These are phyloP conservation scores for Kwoniella dendrophila DNA, from an alignment of 768 basidiomycete genomes.

Conservation along the genomic window DNA sequence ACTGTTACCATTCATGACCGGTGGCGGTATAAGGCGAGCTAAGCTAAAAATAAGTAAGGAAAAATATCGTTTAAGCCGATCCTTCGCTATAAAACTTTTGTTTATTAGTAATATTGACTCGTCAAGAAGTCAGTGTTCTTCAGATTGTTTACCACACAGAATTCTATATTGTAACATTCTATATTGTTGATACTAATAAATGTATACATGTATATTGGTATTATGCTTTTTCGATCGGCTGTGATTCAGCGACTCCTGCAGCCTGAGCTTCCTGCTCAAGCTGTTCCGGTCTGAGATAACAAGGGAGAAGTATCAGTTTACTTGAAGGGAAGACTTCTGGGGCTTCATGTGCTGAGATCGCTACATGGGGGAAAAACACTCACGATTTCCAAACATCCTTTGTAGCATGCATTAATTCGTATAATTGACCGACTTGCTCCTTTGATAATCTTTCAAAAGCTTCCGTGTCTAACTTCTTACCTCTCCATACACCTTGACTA, in stretches of 20 bases:
- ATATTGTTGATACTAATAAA: no score
- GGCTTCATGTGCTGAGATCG: neutral
- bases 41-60: no score
- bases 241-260: conserved; percentile 1
- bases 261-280: conserved; percentile 31
- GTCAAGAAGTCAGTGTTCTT: no score
- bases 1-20: no score
- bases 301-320: neutral
- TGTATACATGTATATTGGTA: no score
- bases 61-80: no score
- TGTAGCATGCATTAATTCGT: conserved; percentile 90
- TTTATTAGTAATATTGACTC: no score
- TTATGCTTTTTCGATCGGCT: neutral
- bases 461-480: conserved; percentile 52
- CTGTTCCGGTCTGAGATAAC: conserved; percentile 26
- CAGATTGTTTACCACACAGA: no score
- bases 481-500: conserved; percentile 39
- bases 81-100: no score
- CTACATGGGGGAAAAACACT: conserved; percentile 23
- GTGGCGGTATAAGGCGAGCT: no score
- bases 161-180: no score
- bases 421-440: conserved; percentile 89
- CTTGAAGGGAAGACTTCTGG: neutral
- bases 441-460: conserved; percentile 61
- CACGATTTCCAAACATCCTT: conserved; percentile 81